Evolutionary conservation across 2,329 filamentous ascomycete species (phyloP).

Genomic region (Cercospora sojina): DNA sequence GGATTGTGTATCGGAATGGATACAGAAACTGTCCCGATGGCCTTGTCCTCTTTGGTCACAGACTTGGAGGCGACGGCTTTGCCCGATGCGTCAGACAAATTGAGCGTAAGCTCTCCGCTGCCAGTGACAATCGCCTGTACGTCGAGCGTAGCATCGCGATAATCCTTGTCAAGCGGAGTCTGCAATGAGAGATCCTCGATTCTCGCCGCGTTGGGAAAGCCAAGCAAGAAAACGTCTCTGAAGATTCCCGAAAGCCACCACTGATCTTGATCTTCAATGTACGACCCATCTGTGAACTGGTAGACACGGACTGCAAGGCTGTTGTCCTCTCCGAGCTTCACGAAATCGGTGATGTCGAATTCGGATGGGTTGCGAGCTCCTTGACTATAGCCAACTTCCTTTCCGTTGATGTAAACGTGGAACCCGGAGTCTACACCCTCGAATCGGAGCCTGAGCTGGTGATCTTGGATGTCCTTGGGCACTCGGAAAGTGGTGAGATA

Average conservation of each 20-base stretch:
- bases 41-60: constrained; percentile 1
- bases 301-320: constrained; percentile 65
- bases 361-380: constrained; percentile 68
- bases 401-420: constrained; percentile 67
- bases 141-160: constrained; percentile 52
- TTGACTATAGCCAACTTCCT: constrained; percentile 65
- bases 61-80: constrained; percentile 39
- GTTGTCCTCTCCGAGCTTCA: constrained; percentile 53
- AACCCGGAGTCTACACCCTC: constrained; percentile 72
- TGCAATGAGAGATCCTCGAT: constrained; percentile 62
- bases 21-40: constrained; percentile 33
- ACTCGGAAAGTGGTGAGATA: constrained; percentile 59
- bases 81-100: constrained; percentile 37
- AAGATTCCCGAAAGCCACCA: constrained; percentile 54
- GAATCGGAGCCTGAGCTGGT: constrained; percentile 63
- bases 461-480: constrained; percentile 46
- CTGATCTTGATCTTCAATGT: constrained; percentile 59
- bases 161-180: constrained; percentile 53
- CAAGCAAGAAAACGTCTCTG: constrained; percentile 63
- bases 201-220: constrained; percentile 51
- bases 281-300: constrained; percentile 67
- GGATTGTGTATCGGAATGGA: constrained; percentile 53
- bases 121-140: constrained; percentile 21
- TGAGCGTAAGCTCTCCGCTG: constrained; percentile 47
- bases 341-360: constrained; percentile 61